These are phyloP conservation scores for Aspergillus sp. DNA, from an alignment of 2,329 filamentous ascomycete genomes.

Conservation along the genomic window DNA sequence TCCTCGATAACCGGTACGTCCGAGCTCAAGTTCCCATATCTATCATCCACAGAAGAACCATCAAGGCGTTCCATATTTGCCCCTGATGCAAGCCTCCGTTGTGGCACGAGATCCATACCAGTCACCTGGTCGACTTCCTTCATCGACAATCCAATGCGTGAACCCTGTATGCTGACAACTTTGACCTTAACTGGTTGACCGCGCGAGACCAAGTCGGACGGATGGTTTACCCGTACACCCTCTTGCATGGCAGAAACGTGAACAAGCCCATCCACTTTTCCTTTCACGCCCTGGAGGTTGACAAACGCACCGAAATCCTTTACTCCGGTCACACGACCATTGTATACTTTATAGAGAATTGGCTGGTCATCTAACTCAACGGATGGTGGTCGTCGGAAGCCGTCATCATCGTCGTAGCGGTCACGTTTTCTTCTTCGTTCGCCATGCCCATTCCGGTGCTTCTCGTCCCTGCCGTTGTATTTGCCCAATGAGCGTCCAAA, in stretches of 20 bases:
- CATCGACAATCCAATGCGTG: slow-evolving; percentile 83
- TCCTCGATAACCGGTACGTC: slow-evolving; percentile 59
- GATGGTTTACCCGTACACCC: slow-evolving; percentile 81
- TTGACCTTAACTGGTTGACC: slow-evolving; percentile 90
- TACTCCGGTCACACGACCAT: slow-evolving; percentile 80
- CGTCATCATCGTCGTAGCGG: slow-evolving; percentile 46
- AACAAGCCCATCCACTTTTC: slow-evolving; percentile 86
- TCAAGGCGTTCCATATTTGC: slow-evolving; percentile 83
- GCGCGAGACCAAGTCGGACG: slow-evolving; percentile 73
- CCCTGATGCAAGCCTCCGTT: slow-evolving; percentile 72
- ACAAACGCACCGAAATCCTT: slow-evolving; percentile 97
- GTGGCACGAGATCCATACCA: slow-evolving; percentile 73
- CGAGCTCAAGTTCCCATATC: slow-evolving; percentile 48
- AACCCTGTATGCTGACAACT: slow-evolving; percentile 76
- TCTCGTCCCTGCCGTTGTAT: slow-evolving; percentile 28
- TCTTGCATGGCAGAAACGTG: slow-evolving; percentile 86
- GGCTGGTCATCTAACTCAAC: slow-evolving; percentile 76
- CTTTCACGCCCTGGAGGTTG: slow-evolving; percentile 76
- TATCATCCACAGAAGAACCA: slow-evolving; percentile 48
- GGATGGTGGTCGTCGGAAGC: slow-evolving; percentile 59
- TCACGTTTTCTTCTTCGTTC: slow-evolving; percentile 34
- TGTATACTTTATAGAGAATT: slow-evolving; percentile 78
- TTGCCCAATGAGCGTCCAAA: slow-evolving; percentile 47
- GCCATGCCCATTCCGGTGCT: slow-evolving; percentile 39
- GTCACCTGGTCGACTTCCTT: slow-evolving; percentile 91